Evolutionary conservation across 345 rosid genomes (phyloP), one percentile per base, ranked within the genome.

Genomic region (Anastatica hierochuntica): DNA sequence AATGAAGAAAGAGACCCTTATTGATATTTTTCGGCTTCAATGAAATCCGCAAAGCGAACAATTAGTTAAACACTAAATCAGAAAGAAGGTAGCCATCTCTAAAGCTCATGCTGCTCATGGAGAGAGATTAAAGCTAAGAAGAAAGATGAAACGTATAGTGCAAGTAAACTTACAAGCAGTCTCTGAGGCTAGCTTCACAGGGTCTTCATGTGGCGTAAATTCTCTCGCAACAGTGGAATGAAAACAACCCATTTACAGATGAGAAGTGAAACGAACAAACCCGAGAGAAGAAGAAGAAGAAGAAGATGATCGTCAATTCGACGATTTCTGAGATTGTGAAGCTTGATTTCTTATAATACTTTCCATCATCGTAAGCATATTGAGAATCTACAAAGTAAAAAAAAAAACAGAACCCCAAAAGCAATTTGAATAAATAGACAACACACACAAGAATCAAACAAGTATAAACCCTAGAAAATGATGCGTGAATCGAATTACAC

Each of bases 221-320:
- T 85, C 82, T 69, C 76, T 83, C 12, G 78, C 68, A 45, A 65
- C 83, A 39, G 69, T 94, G 43, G 99, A 88, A 12, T 78, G 71
- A 60, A 88, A 82, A 71, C 99, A 94, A 82, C 99, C 97, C 99
- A 94, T 88, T 79, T 77, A 72, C 72, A 21, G 62, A 53, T 36
- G 42, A 65, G 51, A 52, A 39, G 27, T 27, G 43, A 49, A 43
- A 20, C 54, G 43, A 56, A 64, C 8, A 56, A 49, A 34, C 43
- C 8, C 35, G 1, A 8, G 12, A 36, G n/a, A n/a, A 17, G 23
- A 14, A 38, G 30, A 38, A 30, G 29, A 43, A 53, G 51, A 23
- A 34, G 41, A 49, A 33, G 16, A 7, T 24, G 57, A 18, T 36
- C 14, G 27, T 42, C 27, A 26, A 27, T 49, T 42, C 35, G 5